Base-by-base conservation (phyloP, 129 eudicot genomes). In the Lonicera japonica region DNA sequence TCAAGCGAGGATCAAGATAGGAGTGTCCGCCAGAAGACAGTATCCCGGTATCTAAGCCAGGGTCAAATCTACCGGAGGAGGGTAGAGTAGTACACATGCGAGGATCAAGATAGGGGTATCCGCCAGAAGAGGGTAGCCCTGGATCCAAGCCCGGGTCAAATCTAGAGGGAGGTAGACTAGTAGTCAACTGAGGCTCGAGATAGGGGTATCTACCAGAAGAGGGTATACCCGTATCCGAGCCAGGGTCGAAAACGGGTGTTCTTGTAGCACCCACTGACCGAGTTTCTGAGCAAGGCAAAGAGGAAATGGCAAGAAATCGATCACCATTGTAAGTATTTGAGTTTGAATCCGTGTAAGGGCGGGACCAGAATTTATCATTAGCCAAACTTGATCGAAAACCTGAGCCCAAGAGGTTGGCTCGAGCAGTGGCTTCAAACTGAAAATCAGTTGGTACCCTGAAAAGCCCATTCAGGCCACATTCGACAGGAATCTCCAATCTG, bases 391-490 rank as follows among this genome's bases (percentile, higher is more conserved):
- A 76, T 56, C 60, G 70, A 67, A 75, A 62, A 61, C 61, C 75
- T 45, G 64, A 67, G 23, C 76, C 66, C 15, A 56, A 71, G 16
- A 67, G 56, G 56, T 67, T 75, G 67, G 43, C 41, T 39, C 46
- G 64, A 50, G 45, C 15, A 39, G 80, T 65, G 56, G 60, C 68
- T 70, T 60, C 82, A 40, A 48, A 73, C 38, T 79, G 80, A 56
- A 75, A 61, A 74, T 87, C 95, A 41, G 80, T 84, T 25, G 98
- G 98, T 60, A 92, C 66, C 72, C 96, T 74, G 77, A 84, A 87
- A 69, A 92, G 82, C 13, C 76, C 36, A 6, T 29, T 29, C 4
- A 29, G 83, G n/a, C 77, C 78, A 29, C 73, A 63, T 64, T 77
- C 74, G 25, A 73, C 61, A 21, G 98, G 95, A 61, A 92, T 65